phyloP scores from a whole-genome alignment of 2,329 filamentous ascomycete genomes.

The Cytospora leucostoma region DNA sequence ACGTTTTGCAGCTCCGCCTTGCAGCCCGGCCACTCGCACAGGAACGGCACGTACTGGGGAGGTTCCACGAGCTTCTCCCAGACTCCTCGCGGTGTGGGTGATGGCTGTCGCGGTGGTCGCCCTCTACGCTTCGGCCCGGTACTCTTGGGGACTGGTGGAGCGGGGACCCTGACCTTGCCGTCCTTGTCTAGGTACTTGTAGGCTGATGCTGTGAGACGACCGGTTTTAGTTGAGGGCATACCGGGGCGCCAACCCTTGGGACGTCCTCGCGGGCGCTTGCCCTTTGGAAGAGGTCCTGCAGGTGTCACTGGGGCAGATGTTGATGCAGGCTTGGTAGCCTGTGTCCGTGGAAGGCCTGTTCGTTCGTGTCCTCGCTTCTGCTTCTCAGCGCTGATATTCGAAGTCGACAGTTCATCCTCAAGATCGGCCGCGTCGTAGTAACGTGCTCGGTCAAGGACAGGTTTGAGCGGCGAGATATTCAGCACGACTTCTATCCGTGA shows the following conservation, averaged over 20 bases:
- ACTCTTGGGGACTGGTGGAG: conserved; percentile 3
- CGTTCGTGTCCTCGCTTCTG: conserved; percentile 1
- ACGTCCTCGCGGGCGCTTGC: conserved; percentile 22
- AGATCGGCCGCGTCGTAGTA: conserved; percentile 13
- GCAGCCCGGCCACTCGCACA: conserved; percentile 63
- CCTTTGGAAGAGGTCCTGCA: conserved; percentile 3
- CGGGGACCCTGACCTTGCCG: not conserved
- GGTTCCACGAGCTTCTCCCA: conserved; percentile 35
- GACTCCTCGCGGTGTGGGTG: conserved; percentile 25
- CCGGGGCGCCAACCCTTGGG: conserved; percentile 29
- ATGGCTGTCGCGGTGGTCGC: conserved; percentile 29
- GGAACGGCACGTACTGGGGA: conserved; percentile 52
- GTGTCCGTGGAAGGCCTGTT: not conserved
- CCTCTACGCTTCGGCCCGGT: conserved; percentile 33
- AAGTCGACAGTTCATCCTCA: conserved; percentile 11
- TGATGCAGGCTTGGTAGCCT: not conserved
- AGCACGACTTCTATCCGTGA: conserved; percentile 25
- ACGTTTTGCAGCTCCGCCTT: conserved; percentile 64
- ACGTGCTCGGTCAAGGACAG: not conserved
- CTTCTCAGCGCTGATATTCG: not conserved
- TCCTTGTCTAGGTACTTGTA: conserved; percentile 5
- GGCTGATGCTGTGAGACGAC: conserved; percentile 1
- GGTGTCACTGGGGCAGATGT: conserved; percentile 1
- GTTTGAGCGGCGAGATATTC: conserved; percentile 12
- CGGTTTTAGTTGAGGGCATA: conserved; percentile 25